Base-by-base conservation (phyloP, 768 basidiomycete species). In the Trametes cinnabarina region DNA sequence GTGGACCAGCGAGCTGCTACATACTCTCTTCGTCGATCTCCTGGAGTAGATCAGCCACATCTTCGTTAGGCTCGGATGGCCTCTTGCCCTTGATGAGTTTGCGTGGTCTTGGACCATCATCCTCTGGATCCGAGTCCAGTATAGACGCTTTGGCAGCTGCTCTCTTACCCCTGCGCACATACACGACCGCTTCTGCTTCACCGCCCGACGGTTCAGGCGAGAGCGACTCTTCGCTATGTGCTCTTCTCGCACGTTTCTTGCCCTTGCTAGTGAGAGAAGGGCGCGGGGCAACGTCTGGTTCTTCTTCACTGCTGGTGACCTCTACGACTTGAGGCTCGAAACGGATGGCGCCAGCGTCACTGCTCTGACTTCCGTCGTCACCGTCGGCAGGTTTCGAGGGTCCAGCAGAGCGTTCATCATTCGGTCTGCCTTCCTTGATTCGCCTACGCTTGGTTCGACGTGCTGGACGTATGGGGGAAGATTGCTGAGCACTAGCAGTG, bases 11-110 rank as follows among this genome's bases (percentile, higher is more conserved):
- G 48, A 47, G 42, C 39, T 46, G 42, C 39, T 46, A 56, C 48
- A 19, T 64, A 87, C 88, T 77, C 60, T 83, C 75, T 74, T 80
- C 75, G 43, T 87, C 81, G 8, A 87, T 74, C 63, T 83, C 76
- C 17, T 74, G 76, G 37, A 79, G 61, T 19, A 77, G 63, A 47
- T 80, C 80, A 26, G 80, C 74, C 20, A 76, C 79, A 22, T 74
- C 68, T 19, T 77, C 75, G 22, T 72, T 69, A 5, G 71, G 78
- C 4, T 76, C 73, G 8, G 72, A 71, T 28, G 78, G 77, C 62
- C 77, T 73, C 28, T 64, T 60, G 20, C 77, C 78, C 67, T 76
- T 81, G 51, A 76, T 65, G 17, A 80, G 63, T 65, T 77, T 79
- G 40, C 76, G 74, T 43, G 69, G 72, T 55, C 65, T 73, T 22